Percentiles rank a stretch among this genome's conserved stretches.
These are phyloP conservation scores for Datisca glomerata DNA, from an alignment of 306 rosid genomes.

Conservation along the genomic window DNA sequence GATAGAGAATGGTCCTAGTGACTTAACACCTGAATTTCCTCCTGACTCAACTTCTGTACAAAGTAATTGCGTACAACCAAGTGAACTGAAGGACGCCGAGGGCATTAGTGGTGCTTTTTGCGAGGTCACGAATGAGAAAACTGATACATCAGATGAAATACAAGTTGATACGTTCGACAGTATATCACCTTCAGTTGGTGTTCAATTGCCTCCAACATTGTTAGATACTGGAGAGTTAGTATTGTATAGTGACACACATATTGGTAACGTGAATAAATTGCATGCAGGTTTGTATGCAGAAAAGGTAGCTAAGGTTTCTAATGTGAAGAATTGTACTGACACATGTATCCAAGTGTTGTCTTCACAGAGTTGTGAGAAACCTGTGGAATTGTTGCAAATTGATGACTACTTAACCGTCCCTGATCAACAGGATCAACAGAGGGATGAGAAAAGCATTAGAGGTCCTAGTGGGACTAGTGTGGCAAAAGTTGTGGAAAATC, in stretches of 20 bases:
- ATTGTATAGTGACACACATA: conserved; percentile 15
- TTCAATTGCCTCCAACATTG: conserved; percentile 24
- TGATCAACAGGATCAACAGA: conserved; percentile 20
- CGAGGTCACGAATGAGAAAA: conserved; percentile 20
- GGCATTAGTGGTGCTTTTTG: conserved; percentile 18
- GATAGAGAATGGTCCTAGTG: conserved; percentile 18
- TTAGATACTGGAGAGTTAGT: conserved; percentile 16
- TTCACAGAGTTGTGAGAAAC: conserved; percentile 20
- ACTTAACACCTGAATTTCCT: conserved; percentile 23
- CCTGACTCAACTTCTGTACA: conserved; percentile 18
- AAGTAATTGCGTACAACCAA: conserved; percentile 22
- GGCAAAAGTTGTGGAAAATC: conserved; percentile 12
- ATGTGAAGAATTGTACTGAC: conserved; percentile 20
- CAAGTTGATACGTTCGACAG: conserved; percentile 26
- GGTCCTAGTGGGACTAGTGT: conserved; percentile 8
- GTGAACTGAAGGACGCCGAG: conserved; percentile 23
- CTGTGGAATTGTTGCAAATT: conserved; percentile 23
- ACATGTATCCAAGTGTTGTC: conserved; percentile 16
- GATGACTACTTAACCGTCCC: conserved; percentile 24
- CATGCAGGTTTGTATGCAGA: conserved; percentile 26
- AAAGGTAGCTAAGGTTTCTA: conserved; percentile 24
- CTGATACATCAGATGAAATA: conserved; percentile 20
- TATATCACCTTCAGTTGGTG: conserved; percentile 19
- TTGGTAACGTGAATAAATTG: conserved; percentile 25
- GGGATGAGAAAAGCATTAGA: conserved; percentile 13